Evolutionary conservation across 2,329 filamentous ascomycete genomes (phyloP).

Genomic region (Mycosphaerella arachidis): DNA sequence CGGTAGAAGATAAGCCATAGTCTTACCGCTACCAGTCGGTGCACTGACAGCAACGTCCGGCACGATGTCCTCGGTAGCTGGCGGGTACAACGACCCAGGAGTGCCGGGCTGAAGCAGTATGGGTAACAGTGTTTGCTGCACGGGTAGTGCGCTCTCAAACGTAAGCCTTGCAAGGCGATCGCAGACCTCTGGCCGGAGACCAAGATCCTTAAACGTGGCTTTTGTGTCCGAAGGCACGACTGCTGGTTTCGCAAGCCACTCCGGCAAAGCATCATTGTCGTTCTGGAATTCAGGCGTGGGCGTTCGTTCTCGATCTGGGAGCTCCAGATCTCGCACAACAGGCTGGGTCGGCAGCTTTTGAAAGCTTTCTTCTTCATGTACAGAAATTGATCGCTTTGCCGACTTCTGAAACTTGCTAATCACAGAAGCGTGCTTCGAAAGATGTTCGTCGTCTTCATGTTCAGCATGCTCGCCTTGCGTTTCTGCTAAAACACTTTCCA

Average conservation of each 20-base stretch:
- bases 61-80: constrained; percentile 26
- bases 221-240: constrained; percentile 59
- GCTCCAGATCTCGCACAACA: constrained; percentile 58
- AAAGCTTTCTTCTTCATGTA: constrained; percentile 17
- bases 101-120: constrained; percentile 62
- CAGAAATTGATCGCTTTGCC: constrained; percentile 13
- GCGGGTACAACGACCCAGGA: constrained; percentile 21
- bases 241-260: constrained; percentile 76
- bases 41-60: constrained; percentile 84
- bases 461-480: constrained; percentile 32
- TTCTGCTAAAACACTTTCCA: constrained; percentile 28
- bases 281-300: constrained; percentile 29
- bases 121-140: constrained; percentile 76
- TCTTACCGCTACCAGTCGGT: constrained; percentile 93
- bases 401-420: constrained; percentile 44
- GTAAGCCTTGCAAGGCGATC: constrained; percentile 63
- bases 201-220: constrained; percentile 60
- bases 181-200: constrained; percentile 57
- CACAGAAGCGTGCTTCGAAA: constrained; percentile 34
- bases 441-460: constrained; percentile 22
- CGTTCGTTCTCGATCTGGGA: constrained; percentile 11
- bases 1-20: constrained; percentile 82
- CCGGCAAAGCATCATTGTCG: constrained; percentile 71
- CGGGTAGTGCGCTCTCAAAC: constrained; percentile 68
- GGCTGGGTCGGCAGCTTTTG: constrained; percentile 20